Evolutionary conservation across 2,329 filamentous ascomycete species (phyloP), one percentile per base, ranked within the genome.

Genomic region (Ustulina deusta): DNA sequence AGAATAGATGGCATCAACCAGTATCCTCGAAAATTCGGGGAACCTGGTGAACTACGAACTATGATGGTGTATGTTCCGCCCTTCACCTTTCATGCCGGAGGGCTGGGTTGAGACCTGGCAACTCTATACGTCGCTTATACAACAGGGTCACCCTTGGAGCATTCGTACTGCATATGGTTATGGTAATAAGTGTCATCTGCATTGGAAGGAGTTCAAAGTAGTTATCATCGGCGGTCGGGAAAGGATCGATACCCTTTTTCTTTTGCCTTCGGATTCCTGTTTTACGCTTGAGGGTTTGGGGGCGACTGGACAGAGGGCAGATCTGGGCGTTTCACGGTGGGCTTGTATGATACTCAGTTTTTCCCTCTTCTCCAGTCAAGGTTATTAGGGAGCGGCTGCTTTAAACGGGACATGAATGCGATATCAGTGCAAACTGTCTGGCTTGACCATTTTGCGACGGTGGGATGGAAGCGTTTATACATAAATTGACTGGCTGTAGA

Each of bases 221-320:
- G n/a, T 52, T 57, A 48, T 58, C 44, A 62, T 68, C 13, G 34
- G 52, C n/a, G 52, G 42, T 27, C 32, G 34, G 65, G 42, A 57
- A 48, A 51, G 68, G 54, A 70, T 56, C 36, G 61, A 70, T 70
- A 70, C 68, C 68, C 67, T 20, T 59, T 66, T 65, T 58, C 22
- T 34, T 42, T 44, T 11, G 6, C 40, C 17, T 54, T 61, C 40
- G 36, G 20, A 42, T 36, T 62, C 61, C 38, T 65, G n/a, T 46
- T 64, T n/a, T 49, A 17, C 17, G 13, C 22, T 27, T 27, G 40
- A 15, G 29, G 46, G 38, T 40, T 51, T 20, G 17, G 59, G 20
- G 61, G 56, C 15, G 22, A 38, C 22, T n/a, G 27, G 44, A 63
- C 46, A 55, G 52, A 62, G 57, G 54, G 54, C 55, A 58, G 55